Evolutionary conservation across 2,329 filamentous ascomycete genomes (phyloP).

Genomic region (Pseudogymnoascus sp.): DNA sequence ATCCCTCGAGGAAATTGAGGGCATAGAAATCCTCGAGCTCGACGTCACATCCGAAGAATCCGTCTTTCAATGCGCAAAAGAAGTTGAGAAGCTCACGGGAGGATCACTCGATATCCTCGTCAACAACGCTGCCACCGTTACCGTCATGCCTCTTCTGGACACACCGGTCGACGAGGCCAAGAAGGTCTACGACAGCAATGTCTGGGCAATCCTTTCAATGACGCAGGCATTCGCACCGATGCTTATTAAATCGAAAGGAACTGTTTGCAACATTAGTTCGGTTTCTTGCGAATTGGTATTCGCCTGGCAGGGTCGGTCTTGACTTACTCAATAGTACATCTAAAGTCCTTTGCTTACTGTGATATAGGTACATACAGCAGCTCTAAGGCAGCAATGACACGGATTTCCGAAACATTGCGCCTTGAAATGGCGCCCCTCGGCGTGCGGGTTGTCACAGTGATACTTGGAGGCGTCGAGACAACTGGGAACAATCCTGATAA

Average conservation of each 20-base stretch:
- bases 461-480: constrained; percentile 10
- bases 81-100: constrained; percentile 25
- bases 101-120: constrained; percentile 35
- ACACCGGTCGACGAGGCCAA: constrained; percentile 24
- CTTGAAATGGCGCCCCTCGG: constrained; percentile 19
- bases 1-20: constrained; percentile 22
- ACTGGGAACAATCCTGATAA: constrained; percentile 10
- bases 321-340: neutral
- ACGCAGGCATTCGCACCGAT: constrained; percentile 22
- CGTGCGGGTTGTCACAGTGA: constrained; percentile 17
- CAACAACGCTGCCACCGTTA: constrained; percentile 37
- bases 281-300: constrained; percentile 9
- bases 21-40: constrained; percentile 28
- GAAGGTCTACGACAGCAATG: constrained; percentile 28
- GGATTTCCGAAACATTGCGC: constrained; percentile 18
- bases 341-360: neutral
- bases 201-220: constrained; percentile 11
- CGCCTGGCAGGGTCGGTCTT: constrained; percentile 10
- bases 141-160: constrained; percentile 29
- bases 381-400: constrained; percentile 18
- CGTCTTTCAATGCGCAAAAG: constrained; percentile 14
- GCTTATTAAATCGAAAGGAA: constrained; percentile 35
- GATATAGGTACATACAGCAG: constrained; percentile 16
- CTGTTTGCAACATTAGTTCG: constrained; percentile 33
- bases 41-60: constrained; percentile 30